Percentiles rank a stretch among this genome's conserved stretches.
Conservation (phyloP, 768 basidiomycete genomes). For the Peribolospora kevripleyi region DNA sequence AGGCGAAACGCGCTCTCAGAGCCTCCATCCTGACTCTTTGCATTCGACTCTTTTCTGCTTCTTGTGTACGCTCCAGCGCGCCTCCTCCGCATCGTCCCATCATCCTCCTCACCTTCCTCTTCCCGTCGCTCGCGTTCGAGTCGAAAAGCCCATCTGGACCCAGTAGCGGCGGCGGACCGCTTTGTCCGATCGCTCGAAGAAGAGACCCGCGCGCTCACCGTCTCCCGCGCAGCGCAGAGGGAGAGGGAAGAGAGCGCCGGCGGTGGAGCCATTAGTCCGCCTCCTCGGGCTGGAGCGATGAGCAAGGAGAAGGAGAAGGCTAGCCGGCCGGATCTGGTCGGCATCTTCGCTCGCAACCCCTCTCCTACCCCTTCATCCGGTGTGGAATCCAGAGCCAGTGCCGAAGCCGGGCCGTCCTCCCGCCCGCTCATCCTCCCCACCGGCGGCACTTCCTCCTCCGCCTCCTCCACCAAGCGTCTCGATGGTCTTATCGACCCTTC, state of each 20-base stretch:
- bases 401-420: constrained; percentile 21
- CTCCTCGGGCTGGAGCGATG: no score
- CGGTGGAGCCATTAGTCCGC: constrained; percentile 7
- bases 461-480: constrained; percentile 17
- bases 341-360: no score
- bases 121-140: neutral
- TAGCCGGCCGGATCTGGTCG: no score
- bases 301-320: no score
- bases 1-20: no score
- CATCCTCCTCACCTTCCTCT: constrained; percentile 14
- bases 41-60: no score
- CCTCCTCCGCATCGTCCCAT: constrained; percentile 20
- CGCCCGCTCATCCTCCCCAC: constrained; percentile 21
- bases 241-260: constrained; percentile 21
- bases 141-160: constrained; percentile 13
- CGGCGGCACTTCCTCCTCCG: constrained; percentile 16
- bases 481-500: constrained; percentile 15
- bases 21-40: neutral
- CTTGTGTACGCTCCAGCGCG: neutral
- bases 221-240: constrained; percentile 21
- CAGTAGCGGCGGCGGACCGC: constrained; percentile 38
- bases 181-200: constrained; percentile 65
- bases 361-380: no score
- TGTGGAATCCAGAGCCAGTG: no score
- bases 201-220: constrained; percentile 49